phyloP scores from a whole-genome alignment of 2,329 filamentous ascomycete species.

The Shiraia sp. region DNA sequence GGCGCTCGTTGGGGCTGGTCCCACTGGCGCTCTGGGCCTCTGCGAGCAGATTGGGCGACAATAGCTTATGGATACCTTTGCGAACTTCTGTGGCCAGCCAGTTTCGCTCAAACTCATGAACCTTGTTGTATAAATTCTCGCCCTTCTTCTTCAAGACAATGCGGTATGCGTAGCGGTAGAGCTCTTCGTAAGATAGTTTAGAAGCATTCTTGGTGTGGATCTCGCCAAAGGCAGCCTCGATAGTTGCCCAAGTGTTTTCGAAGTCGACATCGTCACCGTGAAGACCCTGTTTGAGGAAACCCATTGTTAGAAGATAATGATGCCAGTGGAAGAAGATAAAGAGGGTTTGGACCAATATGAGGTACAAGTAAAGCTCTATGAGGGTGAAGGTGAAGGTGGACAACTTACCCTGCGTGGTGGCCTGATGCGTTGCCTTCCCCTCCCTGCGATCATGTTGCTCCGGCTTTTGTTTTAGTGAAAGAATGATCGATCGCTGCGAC shows the following conservation, averaged over 20 bases:
- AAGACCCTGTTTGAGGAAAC: slow-evolving; percentile 53
- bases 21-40: slow-evolving; percentile 51
- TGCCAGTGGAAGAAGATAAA: background rate
- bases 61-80: slow-evolving; percentile 68
- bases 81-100: slow-evolving; percentile 80
- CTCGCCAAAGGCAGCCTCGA: slow-evolving; percentile 76
- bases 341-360: background rate
- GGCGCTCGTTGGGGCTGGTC: slow-evolving; percentile 75
- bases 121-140: slow-evolving; percentile 75
- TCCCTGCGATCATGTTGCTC: slow-evolving; percentile 54
- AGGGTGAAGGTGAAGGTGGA: slow-evolving; percentile 1
- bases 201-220: slow-evolving; percentile 94
- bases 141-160: slow-evolving; percentile 90
- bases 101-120: slow-evolving; percentile 77
- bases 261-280: slow-evolving; percentile 73
- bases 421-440: slow-evolving; percentile 66
- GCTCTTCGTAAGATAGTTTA: slow-evolving; percentile 86
- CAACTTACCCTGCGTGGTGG: slow-evolving; percentile 68
- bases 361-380: background rate
- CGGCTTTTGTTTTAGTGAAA: background rate
- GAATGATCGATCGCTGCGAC: background rate
- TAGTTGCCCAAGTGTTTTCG: slow-evolving; percentile 78
- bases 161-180: slow-evolving; percentile 93
- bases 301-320: slow-evolving; percentile 13
- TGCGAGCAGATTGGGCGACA: slow-evolving; percentile 70